phyloP scores from a whole-genome alignment of 768 basidiomycete genomes.

The Lanmaoa pseudosensibilis region DNA sequence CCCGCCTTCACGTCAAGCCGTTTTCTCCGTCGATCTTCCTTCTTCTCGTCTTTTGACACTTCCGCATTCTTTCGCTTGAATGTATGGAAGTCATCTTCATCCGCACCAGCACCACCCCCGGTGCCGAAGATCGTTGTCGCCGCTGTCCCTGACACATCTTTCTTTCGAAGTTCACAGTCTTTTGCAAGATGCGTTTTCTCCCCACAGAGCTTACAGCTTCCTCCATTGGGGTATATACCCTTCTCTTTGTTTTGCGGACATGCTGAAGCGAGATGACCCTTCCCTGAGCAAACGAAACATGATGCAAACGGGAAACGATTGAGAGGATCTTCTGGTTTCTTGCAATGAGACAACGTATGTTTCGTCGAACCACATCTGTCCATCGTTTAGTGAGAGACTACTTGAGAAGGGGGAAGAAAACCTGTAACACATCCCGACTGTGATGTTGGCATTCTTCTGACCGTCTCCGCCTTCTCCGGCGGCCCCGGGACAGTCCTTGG shows the following conservation, averaged over 20 bases:
- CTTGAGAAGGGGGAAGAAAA: constrained; percentile 30
- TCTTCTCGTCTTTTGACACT: constrained; percentile 60
- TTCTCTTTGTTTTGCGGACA: constrained; percentile 79
- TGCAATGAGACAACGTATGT: constrained; percentile 81
- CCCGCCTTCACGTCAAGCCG: constrained; percentile 45
- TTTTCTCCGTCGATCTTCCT: constrained; percentile 39
- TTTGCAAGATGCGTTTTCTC: constrained; percentile 83
- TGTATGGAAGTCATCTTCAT: constrained; percentile 93
- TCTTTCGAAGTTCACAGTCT: constrained; percentile 69
- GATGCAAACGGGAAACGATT: constrained; percentile 84
- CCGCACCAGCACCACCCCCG: constrained; percentile 66
- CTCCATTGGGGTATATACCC: constrained; percentile 89
- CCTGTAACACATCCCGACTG: constrained; percentile 72
- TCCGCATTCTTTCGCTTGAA: constrained; percentile 65
- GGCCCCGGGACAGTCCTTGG: constrained; percentile 71
- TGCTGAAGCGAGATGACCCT: constrained; percentile 81
- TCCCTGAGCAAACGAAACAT: constrained; percentile 85
- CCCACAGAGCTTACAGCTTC: constrained; percentile 84
- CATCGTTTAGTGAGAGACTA: background rate
- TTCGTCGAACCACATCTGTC: constrained; percentile 76
- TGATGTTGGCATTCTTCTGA: constrained; percentile 25
- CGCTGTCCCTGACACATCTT: constrained; percentile 42
- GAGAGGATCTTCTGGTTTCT: constrained; percentile 54
- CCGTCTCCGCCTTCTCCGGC: constrained; percentile 21
- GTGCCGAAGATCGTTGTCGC: constrained; percentile 27